These are phyloP conservation scores for Setomelanomma holmii DNA, from an alignment of 2,329 filamentous ascomycete genomes.

Conservation along the genomic window DNA sequence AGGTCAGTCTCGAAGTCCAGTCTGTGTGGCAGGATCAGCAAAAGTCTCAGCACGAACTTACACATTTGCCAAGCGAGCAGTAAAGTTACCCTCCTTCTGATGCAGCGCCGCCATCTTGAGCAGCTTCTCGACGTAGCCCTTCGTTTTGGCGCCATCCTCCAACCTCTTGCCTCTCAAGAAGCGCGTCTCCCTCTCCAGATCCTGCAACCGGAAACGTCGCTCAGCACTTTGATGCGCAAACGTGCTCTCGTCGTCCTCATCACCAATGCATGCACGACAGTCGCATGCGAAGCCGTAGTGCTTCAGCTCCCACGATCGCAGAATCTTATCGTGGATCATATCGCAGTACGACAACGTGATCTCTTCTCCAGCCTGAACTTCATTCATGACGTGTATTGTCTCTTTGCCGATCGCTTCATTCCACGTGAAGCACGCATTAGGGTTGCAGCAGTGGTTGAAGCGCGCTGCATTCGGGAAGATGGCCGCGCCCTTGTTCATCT, in stretches of 20 bases:
- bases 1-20: slow-evolving; percentile 5
- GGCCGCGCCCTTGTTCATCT: slow-evolving; percentile 38
- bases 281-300: slow-evolving; percentile 48
- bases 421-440: slow-evolving; percentile 50
- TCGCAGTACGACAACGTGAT: slow-evolving; percentile 49
- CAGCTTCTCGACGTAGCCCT: slow-evolving; percentile 27
- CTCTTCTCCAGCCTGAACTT: slow-evolving; percentile 47
- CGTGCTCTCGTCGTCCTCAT: slow-evolving; percentile 33
- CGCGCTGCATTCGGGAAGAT: slow-evolving; percentile 48
- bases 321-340: slow-evolving; percentile 36
- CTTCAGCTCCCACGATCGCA: slow-evolving; percentile 41
- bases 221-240: slow-evolving; percentile 38
- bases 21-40: no score
- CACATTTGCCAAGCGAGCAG: slow-evolving; percentile 32
- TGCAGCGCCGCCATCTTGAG: slow-evolving; percentile 38
- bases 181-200: slow-evolving; percentile 42
- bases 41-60: slow-evolving; percentile 18
- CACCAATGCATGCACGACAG: slow-evolving; percentile 47
- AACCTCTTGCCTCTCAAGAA: slow-evolving; percentile 21
- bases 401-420: slow-evolving; percentile 36
- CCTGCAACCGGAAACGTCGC: slow-evolving; percentile 40
- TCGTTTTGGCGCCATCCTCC: slow-evolving; percentile 15
- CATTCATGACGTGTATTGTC: slow-evolving; percentile 44
- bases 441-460: slow-evolving; percentile 53
- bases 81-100: slow-evolving; percentile 33